phyloP scores from a whole-genome alignment of 2,329 filamentous ascomycete species.

The Teratosphaeria nubilosa region DNA sequence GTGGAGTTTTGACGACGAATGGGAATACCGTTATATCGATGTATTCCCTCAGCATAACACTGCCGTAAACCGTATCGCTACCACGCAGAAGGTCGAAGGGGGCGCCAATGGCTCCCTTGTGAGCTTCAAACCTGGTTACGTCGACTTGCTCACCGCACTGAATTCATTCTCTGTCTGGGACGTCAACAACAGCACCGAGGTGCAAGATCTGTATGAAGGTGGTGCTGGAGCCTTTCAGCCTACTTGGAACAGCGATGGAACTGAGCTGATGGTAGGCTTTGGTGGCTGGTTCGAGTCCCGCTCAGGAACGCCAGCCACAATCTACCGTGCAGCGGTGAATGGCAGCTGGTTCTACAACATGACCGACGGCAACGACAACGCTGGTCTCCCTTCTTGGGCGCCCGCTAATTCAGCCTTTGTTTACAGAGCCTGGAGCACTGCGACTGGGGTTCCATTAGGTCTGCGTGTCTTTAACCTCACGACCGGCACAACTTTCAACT shows the following conservation, averaged over 20 bases:
- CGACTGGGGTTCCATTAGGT: not conserved
- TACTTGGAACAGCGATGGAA: not conserved
- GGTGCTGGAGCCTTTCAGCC: not conserved
- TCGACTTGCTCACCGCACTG: not conserved
- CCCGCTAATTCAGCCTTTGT: not conserved
- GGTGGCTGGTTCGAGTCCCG: not conserved
- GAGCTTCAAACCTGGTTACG: not conserved
- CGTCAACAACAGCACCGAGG: not conserved
- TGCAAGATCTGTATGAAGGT: not conserved
- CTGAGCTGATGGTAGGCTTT: not conserved
- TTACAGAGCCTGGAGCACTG: not conserved
- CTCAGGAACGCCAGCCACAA: not conserved
- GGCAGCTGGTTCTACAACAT: not conserved
- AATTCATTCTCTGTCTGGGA: not conserved
- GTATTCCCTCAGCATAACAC: not conserved
- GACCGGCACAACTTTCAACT: not conserved
- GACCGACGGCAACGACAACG: not conserved
- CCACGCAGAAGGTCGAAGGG: not conserved
- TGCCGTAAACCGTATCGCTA: not conserved
- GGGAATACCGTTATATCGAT: not conserved
- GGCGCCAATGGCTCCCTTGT: not conserved
- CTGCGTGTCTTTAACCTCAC: not conserved
- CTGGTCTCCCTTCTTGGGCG: not conserved
- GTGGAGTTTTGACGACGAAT: not conserved
- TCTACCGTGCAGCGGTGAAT: not conserved